Base-by-base conservation (phyloP, 2,329 filamentous ascomycete genomes). In the Colletotrichum tofieldiae region DNA sequence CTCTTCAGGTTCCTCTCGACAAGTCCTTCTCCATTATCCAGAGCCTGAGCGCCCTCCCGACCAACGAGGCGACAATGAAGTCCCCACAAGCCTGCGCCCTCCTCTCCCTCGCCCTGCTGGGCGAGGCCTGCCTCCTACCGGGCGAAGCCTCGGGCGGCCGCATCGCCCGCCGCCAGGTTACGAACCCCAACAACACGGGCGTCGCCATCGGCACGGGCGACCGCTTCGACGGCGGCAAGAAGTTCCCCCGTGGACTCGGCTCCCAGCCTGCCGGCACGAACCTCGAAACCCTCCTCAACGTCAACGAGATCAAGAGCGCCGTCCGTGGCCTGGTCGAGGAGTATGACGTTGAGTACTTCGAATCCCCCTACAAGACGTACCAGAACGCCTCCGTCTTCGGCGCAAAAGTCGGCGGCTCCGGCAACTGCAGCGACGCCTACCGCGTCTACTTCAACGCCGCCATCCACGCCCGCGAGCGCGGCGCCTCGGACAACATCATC, bases 391-490 rank as follows among this genome's bases (percentile, higher is more conserved):
- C 78, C 4, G 78, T 85, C 23, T 76, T 80, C 29, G 85, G 83
- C 8, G 81, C 77, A n/a, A 82, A 82, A 67, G 81, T 88, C 43
- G 87, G 87, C 29, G 82, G 83, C 32, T 54, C 56, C 39, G 65
- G 67, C 20, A 68, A 74, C 60, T 74, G 73, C 67, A 61, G 59
- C 51, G 77, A 78, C 14, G 81, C 82, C 6, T 86, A 87, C 75
- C 83, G 85, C 55, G 84, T 89, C 35, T 88, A 87, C 77, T 79
- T 91, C 71, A 86, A 86, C 74, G 85, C 84, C 49, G 87, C 83
- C 52, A 85, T 90, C 58, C 89, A 91, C 76, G 87, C 89, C 18
- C 86, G 89, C 35, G 89, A 91, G 79, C 86, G 89, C 16, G 89
- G 88, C 35, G 86, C 85, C 0, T 84, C 88, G 0, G 89, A 91